Evolutionary conservation across 2,329 filamentous ascomycete species (phyloP), one percentile per base, ranked within the genome.

Genomic region (Helicocarpus griseus): DNA sequence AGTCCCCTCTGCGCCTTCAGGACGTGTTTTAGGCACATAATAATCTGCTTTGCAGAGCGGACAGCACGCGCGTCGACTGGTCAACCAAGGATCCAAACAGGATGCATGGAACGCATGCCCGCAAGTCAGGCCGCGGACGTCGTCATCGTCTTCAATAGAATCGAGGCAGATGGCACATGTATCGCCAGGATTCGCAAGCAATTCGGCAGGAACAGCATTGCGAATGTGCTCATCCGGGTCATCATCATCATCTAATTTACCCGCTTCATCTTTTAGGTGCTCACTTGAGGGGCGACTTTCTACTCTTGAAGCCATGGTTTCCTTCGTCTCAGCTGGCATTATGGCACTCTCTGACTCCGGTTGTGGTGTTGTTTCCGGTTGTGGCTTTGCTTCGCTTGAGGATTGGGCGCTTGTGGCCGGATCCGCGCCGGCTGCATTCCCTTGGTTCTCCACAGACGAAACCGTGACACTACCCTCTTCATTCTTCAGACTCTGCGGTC

Each of bases 21-120:
- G 76, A 14, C 89, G 86, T 48, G 89, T 88, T 71, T 97, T 97
- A 0, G 93, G 91, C 2, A 89, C 85, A 68, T 95, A 97, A 69
- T 97, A 98, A 65, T 98, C 93, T 38, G 91, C 88, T 73, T 98
- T 98, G 77, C 93, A 98, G 5, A 98, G 82, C 5, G 93, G 93
- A 67, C 93, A 98, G 74, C 91, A 97, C 24, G 93, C 93, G 58
- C 91, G 85, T 56, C 93, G 82, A 64, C 87, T 90, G 8, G 93
- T 98, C 57, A 98, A 74, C 93, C 93, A 98, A 9, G 93, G 93
- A 61, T 98, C 93, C 46, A 98, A 81, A 65, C 93, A 98, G 36
- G 86, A 87, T 48, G 89, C 90, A 67, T 98, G 93, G 79, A 97
- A 98, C 50, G 91, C 90, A 69, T 98, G 93, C n/a, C 93, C 93